Evolutionary conservation across 2,329 filamentous ascomycete genomes (phyloP), one percentile per base, ranked within the genome.

Genomic region (Pseudogymnoascus sp.): DNA sequence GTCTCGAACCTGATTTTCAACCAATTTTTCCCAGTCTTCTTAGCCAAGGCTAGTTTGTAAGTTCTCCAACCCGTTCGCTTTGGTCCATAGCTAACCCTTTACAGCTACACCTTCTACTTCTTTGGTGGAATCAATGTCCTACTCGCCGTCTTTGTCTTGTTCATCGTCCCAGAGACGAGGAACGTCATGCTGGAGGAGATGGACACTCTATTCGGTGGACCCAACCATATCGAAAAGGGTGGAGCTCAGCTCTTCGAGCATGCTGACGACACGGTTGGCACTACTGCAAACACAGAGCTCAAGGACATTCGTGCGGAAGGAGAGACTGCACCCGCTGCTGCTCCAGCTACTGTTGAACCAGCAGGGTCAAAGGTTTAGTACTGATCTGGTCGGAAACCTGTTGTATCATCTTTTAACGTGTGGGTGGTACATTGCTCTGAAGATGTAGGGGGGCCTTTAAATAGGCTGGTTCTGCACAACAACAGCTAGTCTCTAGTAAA

Each of bases 1-100:
- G 81, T 88, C 60, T 84, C 84, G 70, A 87, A 88, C 71, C 79
- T 80, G 62, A 81, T 88, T 66, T 83, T 88, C 68, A 82, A 88
- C 71, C 85, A 88, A 65, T 88, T 88, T 76, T 88, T 88, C 77
- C 85, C 85, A 12, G 81, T 78, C 11, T 88, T 88, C 75, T 77
- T 88, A 12, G 75, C 80, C 60, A 84, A 86, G 69, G 68, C 71
- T 59, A 75, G 75, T 1, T 75, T 78, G 58, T 58, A 39, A 38
- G 30, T 58, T 7, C 39, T 12, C 9, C 25, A 33, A 12, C 8
- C 43, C n/a, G 2, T n/a, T 30, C 9, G 5, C 2, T 30, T 5
- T 33, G 7, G 1, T 7, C 25, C 25, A 30, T 33, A 18, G 25
- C 25, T 30, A 53, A 53, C 14, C 67, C 70, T 72, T 41, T 76